Base-by-base conservation (phyloP, 768 basidiomycete genomes). In the Pleurotus sapidus region DNA sequence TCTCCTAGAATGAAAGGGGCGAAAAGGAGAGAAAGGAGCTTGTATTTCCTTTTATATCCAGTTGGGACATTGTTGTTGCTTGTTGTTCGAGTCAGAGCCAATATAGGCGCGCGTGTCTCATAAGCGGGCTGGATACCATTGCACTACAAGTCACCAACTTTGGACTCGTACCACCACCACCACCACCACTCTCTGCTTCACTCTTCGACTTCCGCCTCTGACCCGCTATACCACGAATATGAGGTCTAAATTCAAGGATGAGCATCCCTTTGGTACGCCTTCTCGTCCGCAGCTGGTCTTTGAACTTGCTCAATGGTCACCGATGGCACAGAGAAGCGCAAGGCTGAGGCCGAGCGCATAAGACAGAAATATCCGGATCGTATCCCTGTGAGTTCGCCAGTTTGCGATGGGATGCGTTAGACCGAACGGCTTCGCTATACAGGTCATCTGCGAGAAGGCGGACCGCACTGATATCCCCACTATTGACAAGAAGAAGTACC, bases 401-500 rank as follows among this genome's bases (percentile, higher is more conserved):
- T 34, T 34, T 34, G 30, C 11, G 30, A 34, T 34, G 11, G 30
- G 30, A 11, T 34, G 8, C 30, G 30, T 34, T 34, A 4, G 9
- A 34, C 9, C 30, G 23, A 47, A 15, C 45, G 37, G 11, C 30
- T 40, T 30, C 42, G 46, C 51, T 58, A 57, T 49, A 40, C 64
- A 98, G 95, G 96, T 99, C 57, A 99, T 99, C 75, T 99, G 97
- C 76, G 97, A 99, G 84, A 98, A 97, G 78, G 95, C 94, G 49
- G 95, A 98, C 79, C 84, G 91, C 67, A 95, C 95, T 56, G 97
- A 99, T 77, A 98, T 99, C 72, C 93, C 95, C 0, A 95, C 95
- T 25, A 98, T 99, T 70, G 97, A 99, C 83, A 99, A 99, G 91
- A 98, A 99, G 95, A 99, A 99, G 81, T 99, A 99, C 65, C 82